phyloP scores from a whole-genome alignment of 805 yeast species.

The Brettanomyces custersianus region DNA sequence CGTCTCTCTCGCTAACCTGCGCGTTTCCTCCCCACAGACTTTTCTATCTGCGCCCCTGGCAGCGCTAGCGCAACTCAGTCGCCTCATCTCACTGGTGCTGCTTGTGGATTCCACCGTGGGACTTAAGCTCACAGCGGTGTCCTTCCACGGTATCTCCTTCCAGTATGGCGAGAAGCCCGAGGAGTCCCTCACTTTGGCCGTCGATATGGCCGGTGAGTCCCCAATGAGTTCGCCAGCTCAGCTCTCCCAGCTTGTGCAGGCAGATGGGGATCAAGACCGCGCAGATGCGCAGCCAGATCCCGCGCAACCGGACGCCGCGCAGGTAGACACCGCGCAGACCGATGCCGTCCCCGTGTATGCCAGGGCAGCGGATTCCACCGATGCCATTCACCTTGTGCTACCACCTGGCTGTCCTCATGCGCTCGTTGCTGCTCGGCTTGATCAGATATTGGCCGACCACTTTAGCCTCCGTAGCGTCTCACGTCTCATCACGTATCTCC shows the following conservation, averaged over 20 bases:
- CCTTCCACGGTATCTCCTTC: constrained; percentile 21
- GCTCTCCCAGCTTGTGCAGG: too few relatives aligned
- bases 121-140: constrained; percentile 19
- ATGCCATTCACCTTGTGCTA: constrained; percentile 16
- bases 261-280: too few relatives aligned
- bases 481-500: constrained; percentile 20
- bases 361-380: constrained; percentile 6
- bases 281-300: too few relatives aligned
- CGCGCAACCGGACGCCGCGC: neutral
- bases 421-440: constrained; percentile 17
- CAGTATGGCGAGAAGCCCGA: constrained; percentile 21
- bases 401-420: constrained; percentile 24
- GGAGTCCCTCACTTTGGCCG: constrained; percentile 16
- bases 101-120: constrained; percentile 20
- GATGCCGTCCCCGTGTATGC: too few relatives aligned
- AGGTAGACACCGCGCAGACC: too few relatives aligned
- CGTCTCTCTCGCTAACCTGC: neutral
- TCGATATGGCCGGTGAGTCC: too few relatives aligned
- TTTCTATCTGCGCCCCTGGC: constrained; percentile 16
- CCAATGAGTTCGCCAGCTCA: too few relatives aligned
- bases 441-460: constrained; percentile 12
- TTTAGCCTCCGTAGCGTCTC: constrained; percentile 16
- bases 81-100: constrained; percentile 21
- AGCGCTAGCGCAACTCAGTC: constrained; percentile 21
- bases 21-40: neutral